Conservation (phyloP, 2,329 filamentous ascomycete species). For the Epichloe brachyelytri region DNA sequence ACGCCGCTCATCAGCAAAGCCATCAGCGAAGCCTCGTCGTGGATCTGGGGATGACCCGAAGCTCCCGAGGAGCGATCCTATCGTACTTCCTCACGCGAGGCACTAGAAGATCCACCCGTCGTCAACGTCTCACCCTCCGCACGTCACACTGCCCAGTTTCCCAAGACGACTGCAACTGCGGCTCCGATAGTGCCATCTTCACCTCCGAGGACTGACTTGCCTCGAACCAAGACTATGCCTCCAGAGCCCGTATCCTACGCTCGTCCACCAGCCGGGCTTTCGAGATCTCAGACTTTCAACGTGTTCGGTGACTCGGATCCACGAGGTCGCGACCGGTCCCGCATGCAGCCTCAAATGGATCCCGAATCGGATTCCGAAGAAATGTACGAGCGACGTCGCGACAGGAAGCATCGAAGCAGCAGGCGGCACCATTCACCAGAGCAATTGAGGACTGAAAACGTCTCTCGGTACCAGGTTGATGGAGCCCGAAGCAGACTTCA, state of each 20-base stretch:
- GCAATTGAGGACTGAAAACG: constrained; percentile 10
- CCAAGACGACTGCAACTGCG: constrained; percentile 14
- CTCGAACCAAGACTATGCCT: constrained; percentile 24
- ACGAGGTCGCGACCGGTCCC: constrained; percentile 26
- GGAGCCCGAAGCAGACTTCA: constrained; percentile 15
- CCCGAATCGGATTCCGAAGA: constrained; percentile 24
- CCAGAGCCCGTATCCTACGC: constrained; percentile 13
- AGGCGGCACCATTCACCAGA: constrained; percentile 24
- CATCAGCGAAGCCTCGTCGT: constrained; percentile 20
- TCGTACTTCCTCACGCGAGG: constrained; percentile 19
- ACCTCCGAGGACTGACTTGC: constrained; percentile 20
- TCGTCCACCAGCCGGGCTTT: constrained; percentile 16
- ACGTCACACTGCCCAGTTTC: constrained; percentile 15
- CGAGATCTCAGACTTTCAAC: constrained; percentile 23
- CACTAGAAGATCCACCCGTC: constrained; percentile 18
- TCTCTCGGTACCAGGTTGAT: constrained; percentile 19
- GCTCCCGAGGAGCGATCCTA: constrained; percentile 17
- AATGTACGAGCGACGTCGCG: constrained; percentile 17
- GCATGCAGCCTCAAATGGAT: constrained; percentile 22
- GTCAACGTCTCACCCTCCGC: constrained; percentile 17
- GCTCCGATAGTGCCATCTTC: constrained; percentile 16
- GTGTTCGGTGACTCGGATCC: constrained; percentile 13
- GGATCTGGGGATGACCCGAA: constrained; percentile 17
- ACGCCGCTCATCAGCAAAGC: constrained; percentile 20
- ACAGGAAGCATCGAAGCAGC: constrained; percentile 23